A percentile compares a stretch with the other conserved stretches of the same genome.
Evolutionary conservation across 1,139 yeast species (phyloP).

Genomic region (Diutina neorugosa): DNA sequence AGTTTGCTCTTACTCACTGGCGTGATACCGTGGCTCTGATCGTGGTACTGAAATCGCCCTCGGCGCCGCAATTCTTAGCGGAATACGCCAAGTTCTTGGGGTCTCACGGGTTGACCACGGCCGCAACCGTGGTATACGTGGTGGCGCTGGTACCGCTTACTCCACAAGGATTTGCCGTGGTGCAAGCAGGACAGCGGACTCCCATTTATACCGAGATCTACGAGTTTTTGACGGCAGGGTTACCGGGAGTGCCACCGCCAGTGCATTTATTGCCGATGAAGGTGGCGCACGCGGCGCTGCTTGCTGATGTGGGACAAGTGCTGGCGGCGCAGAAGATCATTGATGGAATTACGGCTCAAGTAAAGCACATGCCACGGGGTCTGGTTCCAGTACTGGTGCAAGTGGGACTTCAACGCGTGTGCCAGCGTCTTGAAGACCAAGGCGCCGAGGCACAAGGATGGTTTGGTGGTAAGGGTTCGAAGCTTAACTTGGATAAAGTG

Average conservation of each 20-base stretch:
- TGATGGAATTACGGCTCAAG: conserved; percentile 35
- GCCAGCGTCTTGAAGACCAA: conserved; percentile 33
- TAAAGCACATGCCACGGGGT: conserved; percentile 16
- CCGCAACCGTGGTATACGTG: conserved; percentile 35
- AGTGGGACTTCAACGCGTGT: conserved; percentile 26
- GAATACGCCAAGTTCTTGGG: conserved; percentile 43
- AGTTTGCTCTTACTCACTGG: conserved; percentile 44
- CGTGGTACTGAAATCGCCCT: conserved; percentile 26
- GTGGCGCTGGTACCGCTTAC: conserved; percentile 38
- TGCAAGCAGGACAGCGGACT: conserved; percentile 19
- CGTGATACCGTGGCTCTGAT: conserved; percentile 36
- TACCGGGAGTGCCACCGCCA: conserved; percentile 15
- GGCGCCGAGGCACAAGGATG: conserved; percentile 37
- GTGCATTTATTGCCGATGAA: conserved; percentile 47
- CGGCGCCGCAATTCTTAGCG: conserved; percentile 28
- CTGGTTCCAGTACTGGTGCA: conserved; percentile 5
- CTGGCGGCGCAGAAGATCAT: conserved; percentile 48
- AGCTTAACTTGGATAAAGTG: conserved; percentile 72
- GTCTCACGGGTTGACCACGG: conserved; percentile 22
- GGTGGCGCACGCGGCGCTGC: conserved; percentile 46
- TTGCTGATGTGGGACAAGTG: conserved; percentile 51
- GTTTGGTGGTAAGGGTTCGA: conserved; percentile 52
- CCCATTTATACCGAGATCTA: conserved; percentile 54
- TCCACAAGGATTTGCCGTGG: conserved; percentile 14
- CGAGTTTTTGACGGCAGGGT: conserved; percentile 36